Conservation (phyloP, 1,284 basidiomycete species). For the Malassezia vespertilionis region DNA sequence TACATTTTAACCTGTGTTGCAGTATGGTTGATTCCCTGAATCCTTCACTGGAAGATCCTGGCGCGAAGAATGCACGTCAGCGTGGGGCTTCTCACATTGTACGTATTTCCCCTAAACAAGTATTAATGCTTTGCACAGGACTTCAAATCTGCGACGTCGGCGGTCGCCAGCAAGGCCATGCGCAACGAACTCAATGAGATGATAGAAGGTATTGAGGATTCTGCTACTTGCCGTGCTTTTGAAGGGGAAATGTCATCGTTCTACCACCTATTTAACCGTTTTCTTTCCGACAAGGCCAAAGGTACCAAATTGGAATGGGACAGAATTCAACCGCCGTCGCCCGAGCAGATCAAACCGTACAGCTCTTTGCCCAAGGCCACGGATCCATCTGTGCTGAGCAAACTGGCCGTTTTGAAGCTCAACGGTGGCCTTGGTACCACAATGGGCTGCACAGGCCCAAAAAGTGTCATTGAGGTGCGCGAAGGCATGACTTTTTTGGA, state of each 20-base stretch:
- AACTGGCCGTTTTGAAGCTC: slow-evolving; percentile 93
- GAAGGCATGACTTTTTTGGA: slow-evolving; percentile 99
- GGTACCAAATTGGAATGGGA: slow-evolving; percentile 97
- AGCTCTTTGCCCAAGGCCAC: slow-evolving; percentile 54
- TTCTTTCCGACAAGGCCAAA: slow-evolving; percentile 87
- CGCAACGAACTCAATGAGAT: slow-evolving; percentile 93
- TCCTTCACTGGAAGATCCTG: slow-evolving; percentile 33
- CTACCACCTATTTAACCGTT: slow-evolving; percentile 97
- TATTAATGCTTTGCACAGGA: slow-evolving; percentile 48
- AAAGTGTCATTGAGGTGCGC: slow-evolving; percentile 50
- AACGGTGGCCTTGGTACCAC: slow-evolving; percentile 98
- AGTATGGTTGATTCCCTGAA: slow-evolving; percentile 27
- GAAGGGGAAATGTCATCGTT: slow-evolving; percentile 98
- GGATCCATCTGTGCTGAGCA: slow-evolving; percentile 40
- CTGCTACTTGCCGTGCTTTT: slow-evolving; percentile 60
- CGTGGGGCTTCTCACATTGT: slow-evolving; percentile 45
- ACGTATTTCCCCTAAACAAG: slow-evolving; percentile 16
- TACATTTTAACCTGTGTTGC: background rate
- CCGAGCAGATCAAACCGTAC: slow-evolving; percentile 86
- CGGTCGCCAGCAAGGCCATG: slow-evolving; percentile 94
- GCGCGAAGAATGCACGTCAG: slow-evolving; percentile 41
- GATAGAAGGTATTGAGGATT: slow-evolving; percentile 59
- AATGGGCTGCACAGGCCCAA: slow-evolving; percentile 70
- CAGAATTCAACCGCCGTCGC: slow-evolving; percentile 84
- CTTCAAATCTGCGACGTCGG: slow-evolving; percentile 96